Base-by-base conservation (phyloP, 2,329 filamentous ascomycete species). In the Nemania sp. region DNA sequence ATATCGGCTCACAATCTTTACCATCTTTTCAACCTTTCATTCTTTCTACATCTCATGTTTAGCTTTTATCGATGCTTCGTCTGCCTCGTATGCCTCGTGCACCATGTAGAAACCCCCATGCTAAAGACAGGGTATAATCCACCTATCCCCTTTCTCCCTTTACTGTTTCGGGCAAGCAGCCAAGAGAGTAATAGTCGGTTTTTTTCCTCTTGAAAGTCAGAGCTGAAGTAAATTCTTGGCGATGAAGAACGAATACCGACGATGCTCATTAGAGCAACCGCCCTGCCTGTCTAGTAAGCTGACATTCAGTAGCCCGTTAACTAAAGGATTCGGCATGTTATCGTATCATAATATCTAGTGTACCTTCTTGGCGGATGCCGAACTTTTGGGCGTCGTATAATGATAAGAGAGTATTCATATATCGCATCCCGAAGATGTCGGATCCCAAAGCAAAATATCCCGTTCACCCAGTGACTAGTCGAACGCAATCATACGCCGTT, bases 231-330 rank as follows among this genome's bases (percentile, higher is more conserved):
- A 32, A 15, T 29, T 54, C 45, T 50, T 53, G 47, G 32, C 51
- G n/a, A n/a, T n/a, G n/a, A n/a, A n/a, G n/a, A n/a, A n/a, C n/a
- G n/a, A n/a, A n/a, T 15, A 13, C 29, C 51, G 10, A 25, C 29
- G 25, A 7, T 29, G 25, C 25, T 50, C 37, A n/a, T 17, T 1
- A 21, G 25, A 11, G 2, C 2, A n/a, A n/a, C n/a, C n/a, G n/a
- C n/a, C 29, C 20, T 49, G 17, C 21, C 50, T 62, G 7, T 29
- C 25, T 29, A 62, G 54, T 62, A 62, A 62, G 59, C 59, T 62
- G 59, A 62, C 59, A 48, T 11, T 21, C 5, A 46, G 20, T 62
- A 54, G 2, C 49, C 50, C 54, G 54, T 62, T 29, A 39, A 37
- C 17, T 49, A 15, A 37, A 10, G 20, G 34, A 50, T 35, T 37